Conservation (phyloP, 176 grass and related monocot species). For the Calamus simplicifolius region DNA sequence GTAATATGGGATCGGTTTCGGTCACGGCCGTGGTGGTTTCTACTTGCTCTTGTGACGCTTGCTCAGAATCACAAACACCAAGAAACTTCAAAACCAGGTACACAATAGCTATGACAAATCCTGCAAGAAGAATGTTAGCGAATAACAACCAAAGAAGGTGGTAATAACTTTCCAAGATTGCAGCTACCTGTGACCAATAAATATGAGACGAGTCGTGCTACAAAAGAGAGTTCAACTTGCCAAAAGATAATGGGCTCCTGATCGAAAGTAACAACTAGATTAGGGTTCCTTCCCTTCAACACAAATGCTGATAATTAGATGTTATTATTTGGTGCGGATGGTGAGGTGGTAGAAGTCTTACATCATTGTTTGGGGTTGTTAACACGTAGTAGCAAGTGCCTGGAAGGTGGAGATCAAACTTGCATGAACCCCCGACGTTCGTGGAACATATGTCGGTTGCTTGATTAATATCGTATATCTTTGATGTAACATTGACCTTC, state of each 20-base stretch:
- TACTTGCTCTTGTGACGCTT: not conserved
- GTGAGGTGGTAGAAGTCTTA: not conserved
- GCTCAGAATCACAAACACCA: slow-evolving; percentile 14
- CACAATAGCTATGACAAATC: slow-evolving; percentile 15
- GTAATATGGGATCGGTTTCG: slow-evolving; percentile 31
- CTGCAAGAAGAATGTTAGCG: slow-evolving; percentile 1
- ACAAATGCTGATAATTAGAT: no score
- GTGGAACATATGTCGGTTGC: slow-evolving; percentile 28
- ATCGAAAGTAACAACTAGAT: not conserved
- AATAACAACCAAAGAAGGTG: no score
- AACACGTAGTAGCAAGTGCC: slow-evolving; percentile 27
- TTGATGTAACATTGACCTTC: slow-evolving; percentile 24
- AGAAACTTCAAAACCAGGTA: slow-evolving; percentile 23
- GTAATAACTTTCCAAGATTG: not conserved
- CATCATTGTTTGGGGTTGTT: slow-evolving; percentile 19
- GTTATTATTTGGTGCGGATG: no score
- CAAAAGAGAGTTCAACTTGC: slow-evolving; percentile 21
- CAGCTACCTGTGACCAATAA: slow-evolving; percentile 24
- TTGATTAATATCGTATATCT: slow-evolving; percentile 25
- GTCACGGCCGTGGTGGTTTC: not conserved
- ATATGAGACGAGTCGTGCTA: slow-evolving; percentile 22
- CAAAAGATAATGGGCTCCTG: not conserved
- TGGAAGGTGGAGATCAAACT: slow-evolving; percentile 22
- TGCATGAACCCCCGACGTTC: slow-evolving; percentile 16
- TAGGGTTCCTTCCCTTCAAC: no score